Evolutionary conservation across 1,284 basidiomycete genomes (phyloP).

Genomic region (Ceratobasidium sp.): DNA sequence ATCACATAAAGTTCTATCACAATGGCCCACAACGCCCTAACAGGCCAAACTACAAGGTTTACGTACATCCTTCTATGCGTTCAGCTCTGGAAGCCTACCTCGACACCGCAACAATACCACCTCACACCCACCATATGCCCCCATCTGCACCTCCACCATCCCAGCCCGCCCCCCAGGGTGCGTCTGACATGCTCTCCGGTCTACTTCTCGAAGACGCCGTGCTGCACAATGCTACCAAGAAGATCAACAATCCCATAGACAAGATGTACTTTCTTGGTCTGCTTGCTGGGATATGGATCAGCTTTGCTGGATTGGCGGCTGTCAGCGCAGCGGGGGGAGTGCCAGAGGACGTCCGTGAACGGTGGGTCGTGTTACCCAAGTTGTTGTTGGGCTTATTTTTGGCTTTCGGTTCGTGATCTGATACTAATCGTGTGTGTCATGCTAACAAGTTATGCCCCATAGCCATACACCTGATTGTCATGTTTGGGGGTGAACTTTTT

Average conservation of each 20-base stretch:
- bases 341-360: constrained; percentile 46
- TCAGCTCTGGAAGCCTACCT: constrained; percentile 30
- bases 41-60: constrained; percentile 9
- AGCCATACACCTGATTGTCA: constrained; percentile 46
- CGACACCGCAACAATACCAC: not conserved
- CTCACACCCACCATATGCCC: not conserved
- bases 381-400: constrained; percentile 31
- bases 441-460: constrained; percentile 32
- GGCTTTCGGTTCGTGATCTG: constrained; percentile 37
- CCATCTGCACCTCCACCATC: not conserved
- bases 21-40: constrained; percentile 21
- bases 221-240: constrained; percentile 49
- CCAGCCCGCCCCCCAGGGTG: not conserved
- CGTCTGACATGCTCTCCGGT: constrained; percentile 50
- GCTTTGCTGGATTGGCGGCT: constrained; percentile 48
- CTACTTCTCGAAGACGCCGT: constrained; percentile 51
- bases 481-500: constrained; percentile 51
- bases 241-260: constrained; percentile 42
- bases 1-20: not conserved
- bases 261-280: constrained; percentile 36
- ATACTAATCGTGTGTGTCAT: constrained; percentile 44
- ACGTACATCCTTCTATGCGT: constrained; percentile 36
- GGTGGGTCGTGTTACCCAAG: constrained; percentile 25
- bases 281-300: constrained; percentile 47
- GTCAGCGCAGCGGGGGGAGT: constrained; percentile 49